These are phyloP conservation scores for Fusarium illudens DNA, from an alignment of 2,329 filamentous ascomycete species.

Conservation along the genomic window DNA sequence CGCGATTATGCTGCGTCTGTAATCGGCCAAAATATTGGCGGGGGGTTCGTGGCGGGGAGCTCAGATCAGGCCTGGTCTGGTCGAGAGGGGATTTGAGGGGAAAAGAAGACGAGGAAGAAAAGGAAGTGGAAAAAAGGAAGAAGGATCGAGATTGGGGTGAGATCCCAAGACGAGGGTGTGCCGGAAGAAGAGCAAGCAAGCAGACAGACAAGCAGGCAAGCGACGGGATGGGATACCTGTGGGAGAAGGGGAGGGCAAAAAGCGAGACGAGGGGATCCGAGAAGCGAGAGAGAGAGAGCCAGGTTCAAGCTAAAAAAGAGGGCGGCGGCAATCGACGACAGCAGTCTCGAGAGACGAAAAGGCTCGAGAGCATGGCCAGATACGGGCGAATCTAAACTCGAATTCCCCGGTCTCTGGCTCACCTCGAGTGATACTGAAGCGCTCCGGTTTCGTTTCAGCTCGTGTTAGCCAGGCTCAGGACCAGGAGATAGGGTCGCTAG, in stretches of 20 bases:
- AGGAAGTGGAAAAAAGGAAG: constrained; percentile 20
- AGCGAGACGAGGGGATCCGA: constrained; percentile 2
- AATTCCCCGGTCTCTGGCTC: not conserved
- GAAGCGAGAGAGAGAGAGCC: constrained; percentile 33
- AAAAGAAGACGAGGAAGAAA: constrained; percentile 12
- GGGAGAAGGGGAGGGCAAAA: not conserved
- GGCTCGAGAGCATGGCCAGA: constrained; percentile 31
- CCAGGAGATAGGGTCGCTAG: not conserved
- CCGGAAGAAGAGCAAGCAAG: constrained; percentile 13
- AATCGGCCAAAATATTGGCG: constrained; percentile 35
- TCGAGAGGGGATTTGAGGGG: constrained; percentile 20
- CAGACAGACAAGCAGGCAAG: not conserved
- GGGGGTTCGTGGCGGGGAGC: constrained; percentile 41
- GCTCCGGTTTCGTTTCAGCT: constrained; percentile 27
- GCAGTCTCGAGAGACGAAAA: constrained; percentile 17
- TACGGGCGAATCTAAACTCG: not conserved
- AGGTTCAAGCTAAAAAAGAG: constrained; percentile 36
- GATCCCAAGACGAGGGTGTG: constrained; percentile 37
- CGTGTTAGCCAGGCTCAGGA: constrained; percentile 5
- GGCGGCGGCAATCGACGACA: constrained; percentile 36
- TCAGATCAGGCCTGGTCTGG: constrained; percentile 38
- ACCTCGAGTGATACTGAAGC: constrained; percentile 31
- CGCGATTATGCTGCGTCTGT: constrained; percentile 47
- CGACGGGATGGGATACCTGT: constrained; percentile 4
- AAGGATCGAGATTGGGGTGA: constrained; percentile 36